Conservation (phyloP, 2,329 filamentous ascomycete species). For the Stagonosporopsis vannaccii region DNA sequence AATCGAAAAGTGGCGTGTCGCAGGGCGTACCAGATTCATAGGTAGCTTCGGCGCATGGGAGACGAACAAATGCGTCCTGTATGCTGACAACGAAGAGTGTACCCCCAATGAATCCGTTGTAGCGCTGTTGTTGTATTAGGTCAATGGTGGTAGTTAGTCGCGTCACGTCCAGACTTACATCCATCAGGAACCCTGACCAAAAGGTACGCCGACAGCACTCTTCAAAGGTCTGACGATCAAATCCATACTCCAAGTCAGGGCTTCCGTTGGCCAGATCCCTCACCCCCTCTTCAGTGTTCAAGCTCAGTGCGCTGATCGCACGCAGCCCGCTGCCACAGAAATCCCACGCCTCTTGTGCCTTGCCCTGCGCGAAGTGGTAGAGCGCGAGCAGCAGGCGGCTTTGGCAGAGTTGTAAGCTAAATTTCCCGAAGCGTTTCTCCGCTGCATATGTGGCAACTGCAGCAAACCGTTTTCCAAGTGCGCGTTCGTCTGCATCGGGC, state of each 20-base stretch:
- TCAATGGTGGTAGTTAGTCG: slow-evolving; percentile 41
- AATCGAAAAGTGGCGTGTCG: slow-evolving; percentile 67
- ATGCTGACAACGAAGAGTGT: slow-evolving; percentile 63
- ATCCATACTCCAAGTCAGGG: slow-evolving; percentile 62
- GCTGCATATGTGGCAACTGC: slow-evolving; percentile 66
- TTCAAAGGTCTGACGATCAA: slow-evolving; percentile 64
- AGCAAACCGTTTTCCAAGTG: slow-evolving; percentile 58
- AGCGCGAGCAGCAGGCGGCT: slow-evolving; percentile 70
- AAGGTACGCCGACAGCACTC: slow-evolving; percentile 75
- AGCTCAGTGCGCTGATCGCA: slow-evolving; percentile 64
- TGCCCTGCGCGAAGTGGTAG: slow-evolving; percentile 69
- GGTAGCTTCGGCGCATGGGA: slow-evolving; percentile 67
- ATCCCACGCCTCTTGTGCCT: slow-evolving; percentile 68
- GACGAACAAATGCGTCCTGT: slow-evolving; percentile 70
- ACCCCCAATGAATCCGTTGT: slow-evolving; percentile 64
- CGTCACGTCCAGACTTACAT: slow-evolving; percentile 57
- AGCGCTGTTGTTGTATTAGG: slow-evolving; percentile 55
- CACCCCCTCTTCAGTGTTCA: slow-evolving; percentile 68
- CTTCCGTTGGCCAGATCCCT: slow-evolving; percentile 53
- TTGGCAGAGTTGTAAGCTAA: slow-evolving; percentile 71
- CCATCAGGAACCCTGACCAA: slow-evolving; percentile 75
- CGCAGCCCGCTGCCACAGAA: slow-evolving; percentile 69
- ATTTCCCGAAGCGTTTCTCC: slow-evolving; percentile 58
- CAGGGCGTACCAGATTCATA: slow-evolving; percentile 69
- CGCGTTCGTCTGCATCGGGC: slow-evolving; percentile 53